phyloP scores from a whole-genome alignment of 1,284 basidiomycete genomes.

The Apiotrichum laibachii region DNA sequence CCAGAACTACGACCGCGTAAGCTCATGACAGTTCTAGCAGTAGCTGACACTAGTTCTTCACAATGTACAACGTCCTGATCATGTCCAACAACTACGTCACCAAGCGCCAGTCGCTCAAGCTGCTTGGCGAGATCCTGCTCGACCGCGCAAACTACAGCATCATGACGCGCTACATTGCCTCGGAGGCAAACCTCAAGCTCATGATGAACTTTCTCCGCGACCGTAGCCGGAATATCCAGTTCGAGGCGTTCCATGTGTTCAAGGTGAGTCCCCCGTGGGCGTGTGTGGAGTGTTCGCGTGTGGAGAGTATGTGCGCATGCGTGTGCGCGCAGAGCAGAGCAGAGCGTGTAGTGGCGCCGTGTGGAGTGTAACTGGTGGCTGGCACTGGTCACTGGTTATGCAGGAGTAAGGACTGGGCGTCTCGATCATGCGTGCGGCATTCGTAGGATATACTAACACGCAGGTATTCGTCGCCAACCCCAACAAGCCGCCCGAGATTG shows the following conservation, averaged over 20 bases:
- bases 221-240: constrained; percentile 98
- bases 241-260: constrained; percentile 99
- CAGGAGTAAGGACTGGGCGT: too few relatives aligned
- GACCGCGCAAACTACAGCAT: constrained; percentile 97
- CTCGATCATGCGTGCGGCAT: too few relatives aligned
- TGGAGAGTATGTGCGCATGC: too few relatives aligned
- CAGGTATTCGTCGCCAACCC: constrained; percentile 98
- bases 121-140: constrained; percentile 94
- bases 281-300: too few relatives aligned
- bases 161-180: constrained; percentile 97
- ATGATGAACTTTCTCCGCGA: constrained; percentile 99
- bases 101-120: constrained; percentile 97
- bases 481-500: constrained; percentile 95
- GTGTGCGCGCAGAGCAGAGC: too few relatives aligned
- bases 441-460: not conserved
- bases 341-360: too few relatives aligned
- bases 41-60: constrained; percentile 72
- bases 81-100: constrained; percentile 96
- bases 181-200: constrained; percentile 89
- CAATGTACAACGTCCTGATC: constrained; percentile 87
- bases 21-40: constrained; percentile 38
- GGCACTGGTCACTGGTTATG: too few relatives aligned
- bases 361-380: too few relatives aligned
- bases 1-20: constrained; percentile 88
- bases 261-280: constrained; percentile 63